Percentiles rank a stretch among this genome's conserved stretches.
These are phyloP conservation scores for Paecilomyces fulvus DNA, from an alignment of 2,329 filamentous ascomycete species.

Conservation along the genomic window DNA sequence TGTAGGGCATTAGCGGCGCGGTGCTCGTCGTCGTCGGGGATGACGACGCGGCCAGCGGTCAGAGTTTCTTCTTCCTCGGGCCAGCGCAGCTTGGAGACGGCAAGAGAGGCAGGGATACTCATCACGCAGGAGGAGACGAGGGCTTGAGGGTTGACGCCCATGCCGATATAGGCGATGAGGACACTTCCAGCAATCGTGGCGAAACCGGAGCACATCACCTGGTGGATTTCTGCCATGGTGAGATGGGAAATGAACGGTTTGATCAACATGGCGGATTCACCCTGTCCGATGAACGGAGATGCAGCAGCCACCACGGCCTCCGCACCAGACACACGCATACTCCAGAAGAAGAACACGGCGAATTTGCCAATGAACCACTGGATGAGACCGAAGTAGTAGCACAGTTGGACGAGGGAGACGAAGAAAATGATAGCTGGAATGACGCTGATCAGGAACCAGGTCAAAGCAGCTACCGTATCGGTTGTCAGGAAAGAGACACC, in stretches of 20 bases:
- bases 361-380: slow-evolving; percentile 90
- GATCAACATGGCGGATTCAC: slow-evolving; percentile 89
- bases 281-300: slow-evolving; percentile 89
- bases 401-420: slow-evolving; percentile 78
- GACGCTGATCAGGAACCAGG: slow-evolving; percentile 68
- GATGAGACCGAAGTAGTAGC: slow-evolving; percentile 71
- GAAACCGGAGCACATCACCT: slow-evolving; percentile 87
- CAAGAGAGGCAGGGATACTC: slow-evolving; percentile 86
- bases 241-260: slow-evolving; percentile 77
- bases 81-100: slow-evolving; percentile 81
- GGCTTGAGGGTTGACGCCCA: slow-evolving; percentile 76
- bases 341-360: slow-evolving; percentile 86
- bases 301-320: slow-evolving; percentile 91
- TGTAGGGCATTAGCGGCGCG: slow-evolving; percentile 73
- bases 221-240: slow-evolving; percentile 80
- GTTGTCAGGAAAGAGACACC: slow-evolving; percentile 67
- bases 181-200: slow-evolving; percentile 87
- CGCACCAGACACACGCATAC: slow-evolving; percentile 74
- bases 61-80: slow-evolving; percentile 81
- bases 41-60: slow-evolving; percentile 70
- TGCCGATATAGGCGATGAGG: slow-evolving; percentile 72
- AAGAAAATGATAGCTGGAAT: slow-evolving; percentile 96
- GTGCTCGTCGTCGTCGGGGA: slow-evolving; percentile 66
- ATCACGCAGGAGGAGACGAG: slow-evolving; percentile 89
- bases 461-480: slow-evolving; percentile 31